Base-by-base conservation (phyloP, 2,329 filamentous ascomycete species). In the Aspergillus sp. region DNA sequence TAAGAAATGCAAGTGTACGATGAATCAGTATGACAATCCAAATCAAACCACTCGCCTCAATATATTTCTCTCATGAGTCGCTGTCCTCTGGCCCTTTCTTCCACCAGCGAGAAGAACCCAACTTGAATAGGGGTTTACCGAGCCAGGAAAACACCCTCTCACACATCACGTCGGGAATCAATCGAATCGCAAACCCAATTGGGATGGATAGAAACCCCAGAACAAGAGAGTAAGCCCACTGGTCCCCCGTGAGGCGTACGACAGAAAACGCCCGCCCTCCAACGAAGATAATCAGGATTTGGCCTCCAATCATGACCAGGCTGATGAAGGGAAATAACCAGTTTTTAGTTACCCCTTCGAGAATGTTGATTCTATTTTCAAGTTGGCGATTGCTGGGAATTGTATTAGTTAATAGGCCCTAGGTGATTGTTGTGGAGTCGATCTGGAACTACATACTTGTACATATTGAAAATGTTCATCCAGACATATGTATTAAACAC, bases 161-260 rank as follows among this genome's bases (percentile, higher is more conserved):
- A 43, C 81, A 64, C 13, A 81, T 65, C 40, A 77, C 75, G 54
- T 83, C 78, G 0, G 79, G 79, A 33, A 83, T 74, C 12, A 81
- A 61, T 35, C 80, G 76, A 19, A 82, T 74, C 37, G 83, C 68
- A n/a, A 81, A 66, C 37, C 74, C 80, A n/a, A 88, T 69, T 0
- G 83, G 83, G n/a, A 88, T 68, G 0, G 83, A 83, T 8, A 88
- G 59, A 12, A 78, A 69, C 27, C 85, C 85, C 28, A 88, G 75
- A 1, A 87, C 73, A 43, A 88, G 71, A 28, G 82, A 86, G 65
- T 83, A 81, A 6, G 73, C 84, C 85, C 85, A 88, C 49, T 87
- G 81, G 5, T 74, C 64, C 19, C 79, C 82, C 11, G 77, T 76
- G 43, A 88, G 71, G 1, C 72, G 74, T 6, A 66, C 67, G 1